Evolutionary conservation across 139 green algal genomes (phyloP), one percentile per base, ranked within the genome.

Genomic region (Micractinium conductrix): DNA sequence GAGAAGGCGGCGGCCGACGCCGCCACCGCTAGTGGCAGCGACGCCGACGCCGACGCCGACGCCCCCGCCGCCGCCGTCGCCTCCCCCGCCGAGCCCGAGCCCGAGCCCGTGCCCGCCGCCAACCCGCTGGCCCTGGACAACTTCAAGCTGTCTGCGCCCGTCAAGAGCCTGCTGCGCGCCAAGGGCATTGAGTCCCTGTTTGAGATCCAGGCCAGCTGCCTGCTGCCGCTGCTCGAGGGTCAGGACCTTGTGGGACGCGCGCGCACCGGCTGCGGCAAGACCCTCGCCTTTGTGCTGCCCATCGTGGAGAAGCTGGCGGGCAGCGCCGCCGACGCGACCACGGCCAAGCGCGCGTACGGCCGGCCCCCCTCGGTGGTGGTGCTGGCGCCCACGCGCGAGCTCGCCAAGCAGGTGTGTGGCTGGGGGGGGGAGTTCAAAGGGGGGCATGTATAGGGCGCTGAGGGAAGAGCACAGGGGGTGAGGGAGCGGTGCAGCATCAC

Each of bases 191-290:
- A 96, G 80, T 50, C 90, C 3, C 92, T 99, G 43, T 99, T 99
- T 86, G 83, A 93, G 58, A 99, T 99, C 85, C 97, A 99, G 83
- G 95, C 95, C 5, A 85, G 96, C 70, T 97, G 92, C 42, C 92
- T 99, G 6, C 78, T 93, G 26, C 78, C 88, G 68, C 86, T 91
- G 12, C 73, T 98, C 10, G 90, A 91, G 21, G 97, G 97, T 28
- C 88, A 88, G 22, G 97, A 99, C 79, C 80, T 99, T 35, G 95
- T 99, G 19, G 97, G 95, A 24, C 87, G 97, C 30, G 97, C 97
- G 7, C 90, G 92, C 42, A 99, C 97, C 12, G 97, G 97, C 4
- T 96, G 93, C 81, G 97, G 97, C 84, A 99, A 99, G 90, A 99
- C 97, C 33, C 93, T 99, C 6, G 97, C 95, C 6, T 99, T 99